Base-by-base conservation (phyloP, 257 asterid genomes). In the Salvia hispanica region DNA sequence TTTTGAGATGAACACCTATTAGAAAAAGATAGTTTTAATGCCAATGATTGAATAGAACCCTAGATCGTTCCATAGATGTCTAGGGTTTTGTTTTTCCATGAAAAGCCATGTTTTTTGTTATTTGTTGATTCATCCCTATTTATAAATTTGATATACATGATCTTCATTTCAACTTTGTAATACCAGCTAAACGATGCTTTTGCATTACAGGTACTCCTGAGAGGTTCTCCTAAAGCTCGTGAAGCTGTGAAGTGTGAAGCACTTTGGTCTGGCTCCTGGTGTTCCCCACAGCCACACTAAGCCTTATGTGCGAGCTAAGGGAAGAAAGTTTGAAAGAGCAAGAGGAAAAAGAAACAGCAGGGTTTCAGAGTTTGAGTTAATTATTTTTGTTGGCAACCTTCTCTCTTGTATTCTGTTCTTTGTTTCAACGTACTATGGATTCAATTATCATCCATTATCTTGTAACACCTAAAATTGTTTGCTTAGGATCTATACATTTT, bases 261-360 rank as follows among this genome's bases (percentile, higher is more conserved):
- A 81, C 71, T 81, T 81, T 62, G 86, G 83, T 2, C 83, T 79
- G 1, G 83, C 86, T 6, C 86, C 86, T 3, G 86, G 86, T 72
- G 83, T 81, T 40, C 86, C 86, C 28, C 86, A 81, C 81, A 81
- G 81, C 80, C 83, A 81, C 73, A 75, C 86, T 34, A 81, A 81
- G 78, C 86, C 86, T 56, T 81, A 78, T 0, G 86, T 78, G 11
- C 79, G 81, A 47, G 58, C 86, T 6, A 81, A 81, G 68, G 86
- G 86, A 46, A 72, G 86, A 63, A 81, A 81, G 67, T 81, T 81
- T 70, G 86, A 81, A 71, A 64, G 63, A 5, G 85, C 85, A 3
- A 68, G 83, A 47, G 85, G 85, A 55, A 78, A 42, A 40, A 78
- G 83, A 57, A 81, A 81, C 77, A 81, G 81, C 70, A 69, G 59